Percentiles rank a stretch among this genome's conserved stretches.
Evolutionary conservation across 2,329 filamentous ascomycete genomes (phyloP).

Genomic region (Neopestalotiopsis rosae): DNA sequence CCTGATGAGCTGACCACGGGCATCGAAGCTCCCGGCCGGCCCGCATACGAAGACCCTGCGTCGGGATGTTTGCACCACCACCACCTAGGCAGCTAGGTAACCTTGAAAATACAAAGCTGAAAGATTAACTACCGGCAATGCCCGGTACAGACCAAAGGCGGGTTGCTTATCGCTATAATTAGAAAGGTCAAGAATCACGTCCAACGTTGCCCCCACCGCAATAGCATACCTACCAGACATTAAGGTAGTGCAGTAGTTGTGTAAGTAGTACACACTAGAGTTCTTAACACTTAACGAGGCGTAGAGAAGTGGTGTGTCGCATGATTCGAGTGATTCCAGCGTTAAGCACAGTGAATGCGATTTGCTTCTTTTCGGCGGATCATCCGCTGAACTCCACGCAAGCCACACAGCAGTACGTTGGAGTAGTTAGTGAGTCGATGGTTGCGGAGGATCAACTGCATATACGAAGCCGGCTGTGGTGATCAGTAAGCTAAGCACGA

Average conservation of each 20-base stretch:
- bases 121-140: not conserved
- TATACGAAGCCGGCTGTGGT: not conserved
- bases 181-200: not conserved
- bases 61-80: no score
- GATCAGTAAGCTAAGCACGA: not conserved
- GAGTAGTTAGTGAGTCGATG: not conserved
- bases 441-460: not conserved
- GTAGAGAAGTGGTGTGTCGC: not conserved
- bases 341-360: not conserved
- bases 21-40: no score
- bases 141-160: not conserved
- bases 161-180: not conserved
- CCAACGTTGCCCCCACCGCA: not conserved
- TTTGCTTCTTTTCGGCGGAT: not conserved
- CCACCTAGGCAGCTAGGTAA: no score
- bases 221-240: no score
- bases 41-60: no score
- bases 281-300: not conserved
- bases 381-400: not conserved
- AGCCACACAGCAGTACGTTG: not conserved
- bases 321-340: not conserved
- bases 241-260: no score
- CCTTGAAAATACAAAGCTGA: no score
- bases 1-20: no score
- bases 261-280: not conserved